A percentile compares a stretch with the other conserved stretches of the same genome.
Evolutionary conservation across 2,329 filamentous ascomycete species (phyloP).

Genomic region (Aurifilum marmelostoma): DNA sequence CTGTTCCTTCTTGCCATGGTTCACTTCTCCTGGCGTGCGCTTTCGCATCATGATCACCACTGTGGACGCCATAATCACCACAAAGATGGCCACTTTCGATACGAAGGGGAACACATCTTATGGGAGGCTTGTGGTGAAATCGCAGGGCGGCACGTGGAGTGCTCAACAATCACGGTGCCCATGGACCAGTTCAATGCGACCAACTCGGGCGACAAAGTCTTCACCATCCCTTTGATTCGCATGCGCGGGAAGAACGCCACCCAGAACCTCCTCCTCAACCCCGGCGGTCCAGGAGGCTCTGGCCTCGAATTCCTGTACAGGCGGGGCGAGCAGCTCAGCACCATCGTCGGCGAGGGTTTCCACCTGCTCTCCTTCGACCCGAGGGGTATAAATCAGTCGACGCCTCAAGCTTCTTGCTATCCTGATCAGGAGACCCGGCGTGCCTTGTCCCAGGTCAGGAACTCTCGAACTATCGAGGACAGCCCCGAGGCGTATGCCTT

Average conservation of each 20-base stretch:
- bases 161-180: constrained; percentile 48
- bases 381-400: constrained; percentile 47
- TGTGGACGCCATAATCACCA: not conserved
- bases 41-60: not conserved
- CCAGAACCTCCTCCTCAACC: constrained; percentile 50
- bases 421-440: constrained; percentile 40
- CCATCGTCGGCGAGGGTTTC: constrained; percentile 47
- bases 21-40: constrained; percentile 6
- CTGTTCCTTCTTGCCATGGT: constrained; percentile 7
- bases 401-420: constrained; percentile 45
- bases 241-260: constrained; percentile 47
- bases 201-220: constrained; percentile 42
- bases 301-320: constrained; percentile 44
- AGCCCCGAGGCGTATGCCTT: constrained; percentile 46
- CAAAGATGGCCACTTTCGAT: constrained; percentile 19
- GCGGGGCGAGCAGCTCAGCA: constrained; percentile 41
- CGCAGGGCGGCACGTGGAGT: constrained; percentile 45
- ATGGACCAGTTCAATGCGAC: constrained; percentile 49
- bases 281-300: constrained; percentile 52
- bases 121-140: constrained; percentile 47
- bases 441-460: constrained; percentile 33
- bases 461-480: constrained; percentile 38
- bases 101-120: constrained; percentile 42
- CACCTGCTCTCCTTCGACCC: constrained; percentile 53
- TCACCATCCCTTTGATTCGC: constrained; percentile 50